Conservation (phyloP, 202 grass and related monocot genomes). For the Zoysia matrella region DNA sequence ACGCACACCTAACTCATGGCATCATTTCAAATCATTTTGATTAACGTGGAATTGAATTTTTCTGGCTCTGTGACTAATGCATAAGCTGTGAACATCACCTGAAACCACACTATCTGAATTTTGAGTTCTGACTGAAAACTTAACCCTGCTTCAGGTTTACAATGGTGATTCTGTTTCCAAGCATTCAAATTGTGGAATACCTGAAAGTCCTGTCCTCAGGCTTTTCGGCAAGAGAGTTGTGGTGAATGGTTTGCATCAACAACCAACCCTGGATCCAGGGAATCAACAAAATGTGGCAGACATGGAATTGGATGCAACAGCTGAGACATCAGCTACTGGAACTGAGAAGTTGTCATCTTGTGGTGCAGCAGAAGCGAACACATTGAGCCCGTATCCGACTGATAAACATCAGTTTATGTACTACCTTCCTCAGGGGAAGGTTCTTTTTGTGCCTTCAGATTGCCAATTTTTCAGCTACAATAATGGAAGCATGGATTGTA, state of each 20-base stretch:
- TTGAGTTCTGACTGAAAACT: conserved; percentile 21
- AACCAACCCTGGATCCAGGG: no score
- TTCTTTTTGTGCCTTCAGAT: no score
- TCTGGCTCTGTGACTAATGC: background rate
- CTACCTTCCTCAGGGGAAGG: no score
- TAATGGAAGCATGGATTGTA: conserved; percentile 33
- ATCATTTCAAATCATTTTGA: conserved; percentile 5
- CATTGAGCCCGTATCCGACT: no score
- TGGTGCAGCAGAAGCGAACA: background rate
- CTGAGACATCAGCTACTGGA: conserved; percentile 40
- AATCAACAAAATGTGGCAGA: no score
- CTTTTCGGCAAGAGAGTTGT: no score
- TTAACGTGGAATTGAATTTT: background rate
- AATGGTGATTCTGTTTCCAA: conserved; percentile 18
- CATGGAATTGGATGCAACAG: conserved; percentile 55
- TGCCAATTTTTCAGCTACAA: conserved; percentile 43
- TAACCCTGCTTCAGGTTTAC: conserved; percentile 44
- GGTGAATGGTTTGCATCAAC: no score
- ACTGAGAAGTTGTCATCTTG: conserved; percentile 23
- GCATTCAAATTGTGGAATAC: conserved; percentile 38
- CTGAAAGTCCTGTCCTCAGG: conserved; percentile 45
- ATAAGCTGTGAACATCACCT: background rate
- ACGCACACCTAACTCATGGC: background rate
- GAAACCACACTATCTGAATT: background rate
- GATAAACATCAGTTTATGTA: no score